Conservation (phyloP, 371 early-diverging fungal species). For the Mortierella sp. region DNA sequence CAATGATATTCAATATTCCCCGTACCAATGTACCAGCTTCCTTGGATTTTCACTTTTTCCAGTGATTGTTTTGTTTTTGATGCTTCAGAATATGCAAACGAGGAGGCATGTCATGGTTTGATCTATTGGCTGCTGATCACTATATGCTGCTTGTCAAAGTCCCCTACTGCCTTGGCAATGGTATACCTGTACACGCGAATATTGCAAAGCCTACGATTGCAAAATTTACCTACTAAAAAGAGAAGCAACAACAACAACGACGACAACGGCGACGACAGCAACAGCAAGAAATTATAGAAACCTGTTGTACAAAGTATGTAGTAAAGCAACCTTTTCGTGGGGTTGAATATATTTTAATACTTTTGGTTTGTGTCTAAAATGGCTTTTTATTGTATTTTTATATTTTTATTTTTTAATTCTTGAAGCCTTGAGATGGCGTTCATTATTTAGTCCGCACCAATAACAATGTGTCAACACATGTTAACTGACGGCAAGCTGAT, state of each 20-base stretch:
- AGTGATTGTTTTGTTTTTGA: conserved; percentile 1
- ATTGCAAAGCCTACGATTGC: no score
- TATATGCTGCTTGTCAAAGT: not conserved
- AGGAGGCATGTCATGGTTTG: not conserved
- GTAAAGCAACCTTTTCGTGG: no score
- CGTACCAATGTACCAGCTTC: not conserved
- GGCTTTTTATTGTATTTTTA: not conserved
- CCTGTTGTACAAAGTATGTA: no score
- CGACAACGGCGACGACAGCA: no score
- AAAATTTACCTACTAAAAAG: not conserved
- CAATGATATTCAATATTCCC: not conserved
- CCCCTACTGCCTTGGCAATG: not conserved
- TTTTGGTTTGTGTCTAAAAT: no score
- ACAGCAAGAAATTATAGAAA: no score
- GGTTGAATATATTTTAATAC: no score
- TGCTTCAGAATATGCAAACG: not conserved
- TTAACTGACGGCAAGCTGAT: not conserved
- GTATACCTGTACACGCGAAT: no score
- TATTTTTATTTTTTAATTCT: not conserved
- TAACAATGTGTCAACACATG: conserved; percentile 7
- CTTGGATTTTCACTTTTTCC: not conserved
- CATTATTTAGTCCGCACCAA: conserved; percentile 7
- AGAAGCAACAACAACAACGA: no score
- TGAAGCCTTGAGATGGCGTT: conserved; percentile 4
- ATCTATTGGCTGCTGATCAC: conserved; percentile 13